Evolutionary conservation across 2,329 filamentous ascomycete species (phyloP), one percentile per base, ranked within the genome.

Genomic region (Exophiala mesophila): DNA sequence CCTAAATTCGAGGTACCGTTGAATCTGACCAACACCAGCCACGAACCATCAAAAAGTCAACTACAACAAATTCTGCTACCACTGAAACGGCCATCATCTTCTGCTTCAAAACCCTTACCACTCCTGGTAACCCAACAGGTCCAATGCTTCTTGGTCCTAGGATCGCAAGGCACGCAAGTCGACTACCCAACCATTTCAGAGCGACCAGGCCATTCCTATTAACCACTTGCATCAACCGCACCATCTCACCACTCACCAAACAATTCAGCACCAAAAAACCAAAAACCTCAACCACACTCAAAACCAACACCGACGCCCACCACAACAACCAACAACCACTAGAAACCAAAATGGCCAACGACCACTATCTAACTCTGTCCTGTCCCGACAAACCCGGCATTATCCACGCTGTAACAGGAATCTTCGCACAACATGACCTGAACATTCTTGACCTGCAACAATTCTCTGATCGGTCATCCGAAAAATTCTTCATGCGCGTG

Each of bases 401-500:
- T 61, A 83, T 92, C 50, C 84, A 90, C 64, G 83, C 85, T 42
- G 85, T 92, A 53, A 90, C 86, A 5, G 84, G 81, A 49, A 74
- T 90, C 55, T 77, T 92, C 50, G 83, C 85, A 34, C 67, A 75
- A 49, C 77, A 85, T 63, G 76, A 79, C 57, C 75, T 89, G 67
- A 92, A 88, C 66, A 86, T 92, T 61, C 71, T 90, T 52, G 85
- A 92, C 66, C 77, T 88, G 52, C 85, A 88, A 67, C 86, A 92
- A 67, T 92, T 87, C 71, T 84, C 80, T 30, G 86, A 90, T 65
- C 78, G 80, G 18, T 76, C 72, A 17, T 84, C 82, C 15, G 70
- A 84, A 60, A 82, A 76, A 44, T 92, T 92, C 72, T 92, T 92
- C 70, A 90, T 92, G 86, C 78, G 86, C 61, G 84, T 90, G 55